phyloP scores from a whole-genome alignment of 2,329 filamentous ascomycete species.

The Penicillium sp. region DNA sequence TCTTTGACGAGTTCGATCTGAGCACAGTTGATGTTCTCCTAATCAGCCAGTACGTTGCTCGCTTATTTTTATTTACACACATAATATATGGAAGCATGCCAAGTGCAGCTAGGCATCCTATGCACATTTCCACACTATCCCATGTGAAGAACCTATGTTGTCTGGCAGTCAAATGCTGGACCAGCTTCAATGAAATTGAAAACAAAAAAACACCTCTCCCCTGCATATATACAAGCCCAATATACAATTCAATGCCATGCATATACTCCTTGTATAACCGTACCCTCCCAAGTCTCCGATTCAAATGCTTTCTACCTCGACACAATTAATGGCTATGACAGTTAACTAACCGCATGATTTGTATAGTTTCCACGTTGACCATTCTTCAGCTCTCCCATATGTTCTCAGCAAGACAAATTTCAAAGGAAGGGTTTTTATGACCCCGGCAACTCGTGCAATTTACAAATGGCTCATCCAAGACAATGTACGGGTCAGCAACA shows the following conservation, averaged over 20 bases:
- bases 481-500: slow-evolving; percentile 84
- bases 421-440: slow-evolving; percentile 96
- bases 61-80: slow-evolving; percentile 11
- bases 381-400: slow-evolving; percentile 97
- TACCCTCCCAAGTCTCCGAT: slow-evolving; percentile 1
- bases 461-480: slow-evolving; percentile 99
- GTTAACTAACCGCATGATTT: slow-evolving; percentile 28
- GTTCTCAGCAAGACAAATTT: slow-evolving; percentile 98
- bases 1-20: slow-evolving; percentile 97
- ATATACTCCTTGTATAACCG: slow-evolving; percentile 10
- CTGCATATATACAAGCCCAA: slow-evolving; percentile 40
- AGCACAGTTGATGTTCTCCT: slow-evolving; percentile 95
- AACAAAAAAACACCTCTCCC: not conserved
- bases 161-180: slow-evolving; percentile 6
- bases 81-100: not conserved
- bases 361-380: slow-evolving; percentile 90
- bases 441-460: slow-evolving; percentile 97
- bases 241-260: slow-evolving; percentile 31
- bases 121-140: not conserved
- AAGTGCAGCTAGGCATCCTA: not conserved
- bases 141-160: not conserved
- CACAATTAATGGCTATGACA: not conserved
- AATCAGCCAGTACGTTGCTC: slow-evolving; percentile 88
- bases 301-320: not conserved
- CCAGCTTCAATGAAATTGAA: not conserved